Evolutionary conservation across 2,329 filamentous ascomycete species (phyloP).

Genomic region (Metarhizium sp.): DNA sequence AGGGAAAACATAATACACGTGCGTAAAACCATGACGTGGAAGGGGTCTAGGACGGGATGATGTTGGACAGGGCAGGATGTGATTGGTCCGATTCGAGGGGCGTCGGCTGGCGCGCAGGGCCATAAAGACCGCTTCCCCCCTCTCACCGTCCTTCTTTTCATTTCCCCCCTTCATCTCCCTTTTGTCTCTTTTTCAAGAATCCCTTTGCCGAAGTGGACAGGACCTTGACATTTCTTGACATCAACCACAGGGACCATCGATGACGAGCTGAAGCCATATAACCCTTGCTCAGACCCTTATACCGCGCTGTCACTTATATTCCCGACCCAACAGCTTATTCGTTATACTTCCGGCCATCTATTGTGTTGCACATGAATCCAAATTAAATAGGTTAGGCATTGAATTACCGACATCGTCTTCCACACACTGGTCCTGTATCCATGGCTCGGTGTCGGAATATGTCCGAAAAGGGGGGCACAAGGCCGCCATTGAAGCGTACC

Average conservation of each 20-base stretch:
- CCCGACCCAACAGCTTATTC: no score
- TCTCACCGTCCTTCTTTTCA: background rate
- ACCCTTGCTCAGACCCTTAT: background rate
- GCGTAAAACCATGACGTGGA: background rate
- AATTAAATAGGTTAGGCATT: no score
- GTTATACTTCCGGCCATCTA: no score
- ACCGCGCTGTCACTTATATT: no score
- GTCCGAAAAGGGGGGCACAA: background rate
- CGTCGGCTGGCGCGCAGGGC: background rate
- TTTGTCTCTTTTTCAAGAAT: background rate
- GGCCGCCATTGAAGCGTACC: background rate
- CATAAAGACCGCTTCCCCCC: slow-evolving; percentile 3
- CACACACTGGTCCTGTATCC: background rate
- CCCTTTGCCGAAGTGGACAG: background rate
- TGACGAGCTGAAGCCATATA: background rate
- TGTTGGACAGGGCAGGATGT: background rate
- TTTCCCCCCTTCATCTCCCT: background rate
- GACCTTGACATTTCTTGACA: background rate
- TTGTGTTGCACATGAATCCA: no score
- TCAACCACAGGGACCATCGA: background rate
- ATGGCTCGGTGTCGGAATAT: background rate
- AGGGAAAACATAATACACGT: background rate
- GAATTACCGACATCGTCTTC: no score
- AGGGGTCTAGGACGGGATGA: background rate
- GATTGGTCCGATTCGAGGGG: background rate